Evolutionary conservation across 2,329 filamentous ascomycete species (phyloP).

Genomic region (Colletotrichum sp.): DNA sequence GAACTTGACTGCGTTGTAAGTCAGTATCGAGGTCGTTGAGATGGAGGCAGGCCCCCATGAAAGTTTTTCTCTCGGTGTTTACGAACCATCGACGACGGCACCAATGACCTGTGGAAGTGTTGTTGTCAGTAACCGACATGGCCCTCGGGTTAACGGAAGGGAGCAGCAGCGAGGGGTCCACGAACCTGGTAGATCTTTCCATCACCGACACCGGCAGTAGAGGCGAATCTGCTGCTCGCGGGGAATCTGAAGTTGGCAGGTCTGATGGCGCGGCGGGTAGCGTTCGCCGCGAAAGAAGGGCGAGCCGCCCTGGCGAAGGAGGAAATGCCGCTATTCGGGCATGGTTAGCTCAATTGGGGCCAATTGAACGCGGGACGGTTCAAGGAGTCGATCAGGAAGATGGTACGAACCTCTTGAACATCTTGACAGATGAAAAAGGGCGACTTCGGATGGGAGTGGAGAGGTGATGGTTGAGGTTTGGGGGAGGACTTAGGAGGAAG

Average conservation of each 20-base stretch:
- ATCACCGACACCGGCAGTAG: constrained; percentile 62
- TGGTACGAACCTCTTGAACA: constrained; percentile 79
- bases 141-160: constrained; percentile 3
- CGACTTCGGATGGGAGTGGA: constrained; percentile 65
- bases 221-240: constrained; percentile 64
- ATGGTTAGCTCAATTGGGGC: constrained; percentile 55
- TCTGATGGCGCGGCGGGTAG: constrained; percentile 62
- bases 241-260: constrained; percentile 61
- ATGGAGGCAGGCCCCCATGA: not conserved
- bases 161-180: constrained; percentile 6
- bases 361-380: constrained; percentile 47
- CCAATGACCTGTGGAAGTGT: constrained; percentile 87
- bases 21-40: constrained; percentile 5
- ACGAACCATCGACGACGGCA: constrained; percentile 97
- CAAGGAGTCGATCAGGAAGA: constrained; percentile 31
- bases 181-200: constrained; percentile 75
- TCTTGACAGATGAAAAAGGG: constrained; percentile 75
- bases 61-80: constrained; percentile 22
- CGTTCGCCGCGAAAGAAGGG: constrained; percentile 63
- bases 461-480: constrained; percentile 56
- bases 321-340: constrained; percentile 66
- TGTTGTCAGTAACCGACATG: constrained; percentile 42
- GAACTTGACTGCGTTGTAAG: constrained; percentile 80
- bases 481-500: constrained; percentile 53
- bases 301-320: constrained; percentile 67